Evolutionary conservation across 805 yeast species (phyloP).

Genomic region (Kuraishia floccosa): DNA sequence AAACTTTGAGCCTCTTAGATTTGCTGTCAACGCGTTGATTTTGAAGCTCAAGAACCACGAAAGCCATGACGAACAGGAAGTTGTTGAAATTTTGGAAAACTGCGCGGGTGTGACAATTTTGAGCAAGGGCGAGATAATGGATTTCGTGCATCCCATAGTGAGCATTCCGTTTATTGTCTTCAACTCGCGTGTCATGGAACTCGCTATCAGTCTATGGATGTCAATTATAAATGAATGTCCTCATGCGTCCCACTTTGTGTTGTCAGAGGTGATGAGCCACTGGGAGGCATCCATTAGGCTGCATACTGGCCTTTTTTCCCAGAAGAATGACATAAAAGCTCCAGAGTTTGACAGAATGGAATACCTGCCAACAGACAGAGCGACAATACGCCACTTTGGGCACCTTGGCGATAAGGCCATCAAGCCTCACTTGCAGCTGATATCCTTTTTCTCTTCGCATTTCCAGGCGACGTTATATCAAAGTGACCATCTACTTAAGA

Average conservation of each 20-base stretch:
- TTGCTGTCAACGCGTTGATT: no score
- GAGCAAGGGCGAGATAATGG: constrained; percentile 28
- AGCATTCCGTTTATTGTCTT: constrained; percentile 63
- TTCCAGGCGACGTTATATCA: constrained; percentile 72
- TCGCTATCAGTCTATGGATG: constrained; percentile 73
- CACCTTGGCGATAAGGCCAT: constrained; percentile 31
- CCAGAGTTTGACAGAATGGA: constrained; percentile 74
- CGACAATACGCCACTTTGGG: constrained; percentile 41
- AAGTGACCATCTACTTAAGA: constrained; percentile 55
- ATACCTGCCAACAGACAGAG: constrained; percentile 74
- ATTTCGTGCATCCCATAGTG: constrained; percentile 38
- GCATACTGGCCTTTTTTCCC: constrained; percentile 54
- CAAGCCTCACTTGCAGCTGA: constrained; percentile 59
- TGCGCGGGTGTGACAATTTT: constrained; percentile 26
- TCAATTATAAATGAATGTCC: constrained; percentile 62
- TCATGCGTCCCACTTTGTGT: constrained; percentile 40
- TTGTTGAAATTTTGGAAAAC: constrained; percentile 33
- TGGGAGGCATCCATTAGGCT: constrained; percentile 60
- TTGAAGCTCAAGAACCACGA: no score
- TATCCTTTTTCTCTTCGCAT: constrained; percentile 59
- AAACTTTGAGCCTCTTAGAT: no score
- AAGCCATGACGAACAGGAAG: no score
- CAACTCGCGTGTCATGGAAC: constrained; percentile 44
- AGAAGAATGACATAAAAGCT: constrained; percentile 35
- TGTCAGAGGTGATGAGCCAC: constrained; percentile 55